Evolutionary conservation across 331 rosid genomes (phyloP).

Genomic region (Pyrus hybrid): DNA sequence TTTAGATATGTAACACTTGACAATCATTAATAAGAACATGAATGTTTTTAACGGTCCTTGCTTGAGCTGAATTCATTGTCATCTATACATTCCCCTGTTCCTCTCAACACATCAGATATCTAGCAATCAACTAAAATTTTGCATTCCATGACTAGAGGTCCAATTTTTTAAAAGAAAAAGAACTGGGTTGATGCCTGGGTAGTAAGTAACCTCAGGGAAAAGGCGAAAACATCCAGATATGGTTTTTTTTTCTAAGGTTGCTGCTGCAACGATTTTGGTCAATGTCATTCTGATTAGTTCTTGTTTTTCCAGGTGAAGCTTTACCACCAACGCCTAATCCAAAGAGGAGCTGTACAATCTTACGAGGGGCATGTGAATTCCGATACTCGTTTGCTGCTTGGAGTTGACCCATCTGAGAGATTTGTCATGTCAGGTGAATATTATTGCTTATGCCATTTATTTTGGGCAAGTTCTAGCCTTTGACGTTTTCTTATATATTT

Average conservation of each 20-base stretch:
- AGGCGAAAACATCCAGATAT: background rate
- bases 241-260: background rate
- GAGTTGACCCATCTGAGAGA: constrained; percentile 76
- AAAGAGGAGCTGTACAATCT: constrained; percentile 77
- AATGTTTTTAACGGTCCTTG: background rate
- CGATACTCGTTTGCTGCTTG: constrained; percentile 62
- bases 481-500: background rate
- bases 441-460: constrained; percentile 9
- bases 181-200: background rate
- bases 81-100: background rate
- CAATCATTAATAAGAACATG: background rate
- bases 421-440: constrained; percentile 64
- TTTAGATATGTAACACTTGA: background rate
- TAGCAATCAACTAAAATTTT: background rate
- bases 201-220: background rate
- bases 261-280: background rate
- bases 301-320: constrained; percentile 58
- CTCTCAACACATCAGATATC: background rate
- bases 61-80: background rate
- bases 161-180: background rate
- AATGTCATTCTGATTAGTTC: constrained; percentile 1
- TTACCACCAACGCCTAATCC: constrained; percentile 63
- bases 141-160: background rate
- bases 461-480: background rate
- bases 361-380: constrained; percentile 81